These are phyloP conservation scores for Corymbia calophylla DNA, from an alignment of 441 rosid genomes.

Conservation along the genomic window DNA sequence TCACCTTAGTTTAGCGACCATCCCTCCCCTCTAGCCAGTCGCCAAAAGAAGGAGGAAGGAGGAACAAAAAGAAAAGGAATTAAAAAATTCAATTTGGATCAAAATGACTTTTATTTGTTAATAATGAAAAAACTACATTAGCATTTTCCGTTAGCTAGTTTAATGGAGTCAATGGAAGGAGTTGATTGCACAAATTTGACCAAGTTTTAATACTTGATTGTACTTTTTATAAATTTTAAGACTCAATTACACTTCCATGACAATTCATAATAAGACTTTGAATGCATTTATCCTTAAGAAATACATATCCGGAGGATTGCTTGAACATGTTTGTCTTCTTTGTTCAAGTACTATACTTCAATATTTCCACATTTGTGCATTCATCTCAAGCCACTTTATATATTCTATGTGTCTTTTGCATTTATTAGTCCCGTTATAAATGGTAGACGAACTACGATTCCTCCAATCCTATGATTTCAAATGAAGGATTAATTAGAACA, in stretches of 20 bases:
- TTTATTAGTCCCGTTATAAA: background rate
- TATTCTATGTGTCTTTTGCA: background rate
- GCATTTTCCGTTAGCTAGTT: background rate
- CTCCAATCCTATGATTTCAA: background rate
- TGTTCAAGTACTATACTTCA: background rate
- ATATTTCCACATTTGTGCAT: background rate
- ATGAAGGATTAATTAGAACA: background rate
- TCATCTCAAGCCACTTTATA: background rate
- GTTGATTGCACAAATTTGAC: background rate
- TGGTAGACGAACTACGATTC: background rate
- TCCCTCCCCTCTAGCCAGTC: too few species aligned
- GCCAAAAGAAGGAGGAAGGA: too few species aligned
- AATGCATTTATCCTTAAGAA: background rate
- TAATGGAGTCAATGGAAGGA: rapidly evolving
- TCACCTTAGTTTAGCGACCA: too few species aligned
- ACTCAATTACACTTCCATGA: rapidly evolving
- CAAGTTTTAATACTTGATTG: too few species aligned
- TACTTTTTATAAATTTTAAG: rapidly evolving
- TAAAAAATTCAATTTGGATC: background rate
- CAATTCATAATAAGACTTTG: rapidly evolving
- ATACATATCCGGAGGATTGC: rapidly evolving
- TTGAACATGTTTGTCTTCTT: background rate
- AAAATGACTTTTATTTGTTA: background rate
- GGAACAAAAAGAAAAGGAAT: too few species aligned
- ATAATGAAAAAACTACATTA: too few species aligned